Percentiles rank a stretch among this genome's conserved stretches.
phyloP scores from a whole-genome alignment of 2,329 filamentous ascomycete species.

The Atkinsonella texensis region DNA sequence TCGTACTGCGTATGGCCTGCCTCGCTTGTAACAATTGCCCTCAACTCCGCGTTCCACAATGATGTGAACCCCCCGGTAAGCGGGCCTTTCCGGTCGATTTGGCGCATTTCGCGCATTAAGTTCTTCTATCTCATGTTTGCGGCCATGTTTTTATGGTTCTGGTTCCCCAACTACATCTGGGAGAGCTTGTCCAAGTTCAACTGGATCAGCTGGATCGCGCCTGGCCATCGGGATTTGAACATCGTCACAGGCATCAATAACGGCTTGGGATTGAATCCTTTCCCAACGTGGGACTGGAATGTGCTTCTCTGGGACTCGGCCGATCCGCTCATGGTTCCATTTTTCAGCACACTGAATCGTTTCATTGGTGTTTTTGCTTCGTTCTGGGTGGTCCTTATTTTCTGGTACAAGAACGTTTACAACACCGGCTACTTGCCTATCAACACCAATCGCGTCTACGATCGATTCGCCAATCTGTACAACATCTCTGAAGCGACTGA shows the following conservation, averaged over 20 bases:
- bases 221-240: conserved; percentile 29
- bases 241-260: conserved; percentile 31
- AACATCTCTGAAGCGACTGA: conserved; percentile 32
- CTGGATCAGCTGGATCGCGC: conserved; percentile 46
- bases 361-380: conserved; percentile 44
- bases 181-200: conserved; percentile 39
- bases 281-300: conserved; percentile 38
- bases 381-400: conserved; percentile 39
- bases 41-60: conserved; percentile 41
- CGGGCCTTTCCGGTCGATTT: conserved; percentile 31
- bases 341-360: conserved; percentile 50
- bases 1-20: conserved; percentile 46
- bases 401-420: conserved; percentile 49
- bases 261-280: conserved; percentile 33
- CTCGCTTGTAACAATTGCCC: conserved; percentile 40
- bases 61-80: conserved; percentile 26
- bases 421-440: conserved; percentile 43
- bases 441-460: conserved; percentile 38
- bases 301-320: conserved; percentile 29
- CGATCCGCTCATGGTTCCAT: conserved; percentile 36
- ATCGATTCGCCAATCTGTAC: conserved; percentile 35
- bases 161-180: conserved; percentile 45
- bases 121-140: conserved; percentile 39
- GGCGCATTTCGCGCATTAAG: conserved; percentile 35
- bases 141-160: conserved; percentile 46